A percentile compares a stretch with the other conserved stretches of the same genome.
These are phyloP conservation scores for Naganishia antarctica DNA, from an alignment of 768 basidiomycete genomes.

Conservation along the genomic window DNA sequence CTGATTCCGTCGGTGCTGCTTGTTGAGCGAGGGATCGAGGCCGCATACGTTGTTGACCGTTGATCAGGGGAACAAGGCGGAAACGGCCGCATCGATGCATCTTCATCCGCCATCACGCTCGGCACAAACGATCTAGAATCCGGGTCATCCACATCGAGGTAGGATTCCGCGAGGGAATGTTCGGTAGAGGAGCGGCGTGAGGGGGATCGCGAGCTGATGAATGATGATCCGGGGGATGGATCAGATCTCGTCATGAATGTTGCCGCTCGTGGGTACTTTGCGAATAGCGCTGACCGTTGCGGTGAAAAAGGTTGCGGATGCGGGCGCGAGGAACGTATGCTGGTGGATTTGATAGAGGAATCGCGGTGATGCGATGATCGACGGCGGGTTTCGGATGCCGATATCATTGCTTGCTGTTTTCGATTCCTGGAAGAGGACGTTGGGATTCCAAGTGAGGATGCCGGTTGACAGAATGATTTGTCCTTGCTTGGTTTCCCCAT, in stretches of 20 bases:
- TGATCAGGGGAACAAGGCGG: conserved; percentile 86
- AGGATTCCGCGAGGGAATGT: conserved; percentile 22
- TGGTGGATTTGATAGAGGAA: conserved; percentile 5
- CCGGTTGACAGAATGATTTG: not conserved
- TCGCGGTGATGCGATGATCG: conserved; percentile 1
- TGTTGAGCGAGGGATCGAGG: conserved; percentile 51
- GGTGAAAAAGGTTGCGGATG: not conserved
- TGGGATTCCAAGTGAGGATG: conserved; percentile 4
- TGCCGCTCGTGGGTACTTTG: conserved; percentile 3
- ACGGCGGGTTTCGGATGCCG: not conserved
- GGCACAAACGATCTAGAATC: conserved; percentile 24
- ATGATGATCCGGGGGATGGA: conserved; percentile 6
- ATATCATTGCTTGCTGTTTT: conserved; percentile 5
- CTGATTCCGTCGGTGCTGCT: not conserved
- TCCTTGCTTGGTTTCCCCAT: not conserved
- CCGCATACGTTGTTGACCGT: too few relatives aligned
- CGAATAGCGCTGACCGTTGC: not conserved
- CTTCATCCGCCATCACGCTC: conserved; percentile 66
- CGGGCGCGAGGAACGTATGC: not conserved
- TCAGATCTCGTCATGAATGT: conserved; percentile 10
- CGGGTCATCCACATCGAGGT: conserved; percentile 25
- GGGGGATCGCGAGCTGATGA: conserved; percentile 11
- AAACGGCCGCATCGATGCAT: conserved; percentile 83
- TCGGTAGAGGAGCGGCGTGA: conserved; percentile 24
- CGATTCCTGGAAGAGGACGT: not conserved